These are phyloP conservation scores for Lichtheimia corymbifera DNA, from an alignment of 371 early-diverging fungal genomes.

Conservation along the genomic window DNA sequence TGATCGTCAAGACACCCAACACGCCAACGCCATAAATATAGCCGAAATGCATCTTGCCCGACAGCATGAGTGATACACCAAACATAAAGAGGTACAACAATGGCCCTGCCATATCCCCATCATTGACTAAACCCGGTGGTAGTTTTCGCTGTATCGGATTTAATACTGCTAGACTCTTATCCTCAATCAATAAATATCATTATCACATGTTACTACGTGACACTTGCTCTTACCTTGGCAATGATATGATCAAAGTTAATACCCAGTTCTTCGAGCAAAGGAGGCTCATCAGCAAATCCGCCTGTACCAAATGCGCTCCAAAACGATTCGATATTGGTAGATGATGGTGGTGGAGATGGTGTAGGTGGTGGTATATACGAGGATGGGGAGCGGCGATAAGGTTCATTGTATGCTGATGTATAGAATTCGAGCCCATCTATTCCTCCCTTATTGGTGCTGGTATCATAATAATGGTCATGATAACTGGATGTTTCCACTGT, in stretches of 20 bases:
- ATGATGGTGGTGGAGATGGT: conserved; percentile 21
- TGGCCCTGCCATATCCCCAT: neutral
- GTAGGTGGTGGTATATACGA: no score
- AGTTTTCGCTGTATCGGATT: neutral
- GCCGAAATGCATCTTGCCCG: neutral
- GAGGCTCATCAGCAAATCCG: conserved; percentile 83
- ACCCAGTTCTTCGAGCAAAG: conserved; percentile 90
- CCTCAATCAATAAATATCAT: no score
- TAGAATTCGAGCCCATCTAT: neutral
- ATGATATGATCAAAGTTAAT: conserved; percentile 88
- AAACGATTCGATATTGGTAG: conserved; percentile 73
- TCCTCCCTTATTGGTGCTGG: neutral
- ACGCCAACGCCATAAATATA: neutral
- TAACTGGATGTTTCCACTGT: no score
- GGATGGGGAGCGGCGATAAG: no score
- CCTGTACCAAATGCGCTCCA: conserved; percentile 63
- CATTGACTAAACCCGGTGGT: neutral
- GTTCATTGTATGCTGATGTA: neutral
- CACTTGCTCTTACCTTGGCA: conserved; percentile 49
- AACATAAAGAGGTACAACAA: neutral
- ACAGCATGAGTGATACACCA: neutral
- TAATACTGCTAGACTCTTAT: no score
- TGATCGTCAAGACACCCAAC: neutral
- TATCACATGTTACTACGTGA: no score
- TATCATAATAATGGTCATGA: no score